Conservation (phyloP, 306 rosid genomes). For the Fragaria ananassa region DNA sequence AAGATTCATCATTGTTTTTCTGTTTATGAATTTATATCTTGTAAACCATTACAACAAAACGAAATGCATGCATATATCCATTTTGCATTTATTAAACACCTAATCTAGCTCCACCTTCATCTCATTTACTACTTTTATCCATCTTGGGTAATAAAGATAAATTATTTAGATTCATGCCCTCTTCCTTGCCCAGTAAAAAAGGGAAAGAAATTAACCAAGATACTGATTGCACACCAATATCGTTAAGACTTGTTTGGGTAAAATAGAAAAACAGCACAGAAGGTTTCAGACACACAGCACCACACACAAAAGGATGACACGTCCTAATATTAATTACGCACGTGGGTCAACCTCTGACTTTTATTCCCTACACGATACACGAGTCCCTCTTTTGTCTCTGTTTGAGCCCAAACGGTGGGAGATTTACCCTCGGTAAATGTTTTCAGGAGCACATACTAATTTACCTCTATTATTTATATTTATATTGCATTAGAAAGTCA, state of each 20-base stretch:
- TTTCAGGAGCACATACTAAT: too few species aligned
- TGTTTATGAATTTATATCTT: too few species aligned
- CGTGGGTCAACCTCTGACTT: slow-evolving; percentile 6
- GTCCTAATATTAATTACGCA: neutral
- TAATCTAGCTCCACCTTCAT: neutral
- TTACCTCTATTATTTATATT: too few species aligned
- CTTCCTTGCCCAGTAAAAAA: neutral
- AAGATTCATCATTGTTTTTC: too few species aligned
- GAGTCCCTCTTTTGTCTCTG: neutral
- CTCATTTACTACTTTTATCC: neutral
- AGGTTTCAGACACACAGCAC: neutral
- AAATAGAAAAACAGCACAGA: neutral
- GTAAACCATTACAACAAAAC: too few species aligned
- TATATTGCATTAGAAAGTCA: too few species aligned
- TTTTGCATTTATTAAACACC: neutral
- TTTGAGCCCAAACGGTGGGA: neutral
- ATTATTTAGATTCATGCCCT: neutral
- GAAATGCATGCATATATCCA: neutral
- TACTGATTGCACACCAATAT: neutral
- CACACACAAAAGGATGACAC: neutral
- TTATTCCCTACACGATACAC: neutral
- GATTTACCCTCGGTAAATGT: neutral
- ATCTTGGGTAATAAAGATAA: neutral
- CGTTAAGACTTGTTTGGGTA: neutral
- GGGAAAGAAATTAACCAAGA: neutral